Evolutionary conservation across 2,329 filamentous ascomycete genomes (phyloP), one percentile per base, ranked within the genome.

Genomic region (Exophiala sp.): DNA sequence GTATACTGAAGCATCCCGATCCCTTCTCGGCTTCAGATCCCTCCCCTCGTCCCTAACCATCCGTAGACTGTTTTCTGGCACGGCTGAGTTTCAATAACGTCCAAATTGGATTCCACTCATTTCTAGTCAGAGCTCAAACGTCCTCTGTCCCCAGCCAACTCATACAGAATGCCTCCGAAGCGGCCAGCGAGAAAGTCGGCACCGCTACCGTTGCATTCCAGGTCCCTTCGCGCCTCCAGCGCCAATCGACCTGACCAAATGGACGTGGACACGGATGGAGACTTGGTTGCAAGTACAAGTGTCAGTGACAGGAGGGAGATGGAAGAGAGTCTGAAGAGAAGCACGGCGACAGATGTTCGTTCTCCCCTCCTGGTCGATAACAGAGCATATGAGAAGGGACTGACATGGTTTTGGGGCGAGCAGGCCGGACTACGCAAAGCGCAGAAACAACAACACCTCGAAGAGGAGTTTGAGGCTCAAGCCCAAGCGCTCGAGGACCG

Each of bases 311-410:
- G 43, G 24, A 22, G 35, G 14, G 21, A 23, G 16, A 29, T 34
- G 14, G 49, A 50, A 35, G 43, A 43, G 43, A 53, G 32, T 32
- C 23, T 52, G 40, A 50, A 38, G 42, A 48, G 29, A 16, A 49
- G 37, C 14, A 52, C 50, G 52, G 43, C 46, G 29, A 34, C 48
- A 11, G 51, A 57, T 52, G 55, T 54, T n/a, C 53, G 54, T 57
- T 37, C 7, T 11, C 21, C 18, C 18, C 40, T n/a, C 22, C n/a
- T 32, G 21, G n/a, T 42, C 13, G n/a, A n/a, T 3, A 40, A 19
- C 19, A 21, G 23, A 30, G 32, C 30, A 11, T 38, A 19, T 4
- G 13, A 7, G 5, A 38, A 5, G 7, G 9, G 9, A 16, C 35
- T 38, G 14, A 37, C 34, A 37, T 37, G 34, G 14, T 2, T 18